Base-by-base conservation (phyloP, 805 yeast genomes). In the Cyberlindnera americana region DNA sequence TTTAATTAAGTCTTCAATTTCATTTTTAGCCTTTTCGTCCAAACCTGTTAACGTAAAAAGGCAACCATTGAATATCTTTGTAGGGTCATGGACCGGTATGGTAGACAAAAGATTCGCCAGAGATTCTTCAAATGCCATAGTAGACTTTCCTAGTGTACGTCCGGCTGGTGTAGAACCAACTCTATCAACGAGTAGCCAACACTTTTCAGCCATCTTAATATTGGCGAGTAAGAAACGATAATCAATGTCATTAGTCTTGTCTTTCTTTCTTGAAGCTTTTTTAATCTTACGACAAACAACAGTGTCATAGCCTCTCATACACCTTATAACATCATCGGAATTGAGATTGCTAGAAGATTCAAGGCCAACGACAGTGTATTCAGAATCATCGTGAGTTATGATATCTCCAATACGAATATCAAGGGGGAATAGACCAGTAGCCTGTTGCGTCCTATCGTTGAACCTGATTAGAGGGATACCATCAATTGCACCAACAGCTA, bases 271-370 rank as follows among this genome's bases (percentile, higher is more conserved):
- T 42, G 53, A 37, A 2, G 14, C 16, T 19, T 35, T 45, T 29
- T 36, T 41, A 18, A 57, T 46, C 33, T 54, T 61, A 43, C 52
- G 62, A 6, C 68, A 58, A 45, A 62, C 60, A 3, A 78, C 72
- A 0, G 68, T 62, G 52, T 79, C 78, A 50, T 65, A 81, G 0
- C 89, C 89, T 47, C 88, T 62, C 41, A 78, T 65, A 53, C 88
- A 81, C 35, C 67, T 58, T 6, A 81, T 68, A 1, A 47, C 47
- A 14, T 56, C 49, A 8, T 44, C 46, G 7, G 57, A 51, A 2
- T 49, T 42, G 9, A 32, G 35, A 1, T 35, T 24, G 12, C 43
- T 44, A 22, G 30, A 38, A 39, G 60, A 57, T 26, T 59, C 62
- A 25, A 81, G 54, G 0, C 80, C 84, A 2, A 71, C 65, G 3